Percentiles rank a stretch among this genome's conserved stretches.
Evolutionary conservation across 2,329 filamentous ascomycete species (phyloP).

Genomic region (Seiridium unicorne): DNA sequence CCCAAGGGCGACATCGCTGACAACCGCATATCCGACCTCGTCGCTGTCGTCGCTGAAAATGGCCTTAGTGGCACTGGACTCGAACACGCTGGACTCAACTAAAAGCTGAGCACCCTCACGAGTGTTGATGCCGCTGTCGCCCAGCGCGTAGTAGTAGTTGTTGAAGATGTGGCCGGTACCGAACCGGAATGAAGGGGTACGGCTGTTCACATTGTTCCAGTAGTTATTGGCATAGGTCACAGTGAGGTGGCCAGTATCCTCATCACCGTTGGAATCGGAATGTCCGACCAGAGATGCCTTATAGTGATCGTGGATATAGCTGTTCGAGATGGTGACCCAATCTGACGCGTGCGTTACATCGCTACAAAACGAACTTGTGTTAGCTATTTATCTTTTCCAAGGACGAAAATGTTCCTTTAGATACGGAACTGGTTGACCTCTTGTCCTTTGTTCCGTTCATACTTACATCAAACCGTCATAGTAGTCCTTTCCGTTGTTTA

Average conservation of each 20-base stretch:
- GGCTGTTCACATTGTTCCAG: conserved; percentile 63
- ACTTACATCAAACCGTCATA: conserved; percentile 60
- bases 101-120: conserved; percentile 50
- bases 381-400: no score
- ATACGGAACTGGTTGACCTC: no score
- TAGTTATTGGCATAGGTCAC: conserved; percentile 68
- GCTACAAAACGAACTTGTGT: no score
- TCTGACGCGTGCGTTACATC: conserved; percentile 64
- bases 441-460: no score
- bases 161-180: conserved; percentile 61
- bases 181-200: conserved; percentile 62
- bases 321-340: conserved; percentile 52
- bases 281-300: conserved; percentile 47
- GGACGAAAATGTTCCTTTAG: no score
- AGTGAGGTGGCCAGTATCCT: conserved; percentile 61
- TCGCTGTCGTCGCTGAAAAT: conserved; percentile 38
- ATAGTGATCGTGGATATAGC: conserved; percentile 47
- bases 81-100: conserved; percentile 43
- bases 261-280: conserved; percentile 54
- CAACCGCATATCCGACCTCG: conserved; percentile 37
- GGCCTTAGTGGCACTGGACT: conserved; percentile 18
- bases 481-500: conserved; percentile 63
- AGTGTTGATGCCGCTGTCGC: conserved; percentile 50
- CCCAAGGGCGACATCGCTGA: conserved; percentile 42
- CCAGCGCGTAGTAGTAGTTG: conserved; percentile 45